phyloP scores from a whole-genome alignment of 257 asterid genomes.

The Plantago ovata region DNA sequence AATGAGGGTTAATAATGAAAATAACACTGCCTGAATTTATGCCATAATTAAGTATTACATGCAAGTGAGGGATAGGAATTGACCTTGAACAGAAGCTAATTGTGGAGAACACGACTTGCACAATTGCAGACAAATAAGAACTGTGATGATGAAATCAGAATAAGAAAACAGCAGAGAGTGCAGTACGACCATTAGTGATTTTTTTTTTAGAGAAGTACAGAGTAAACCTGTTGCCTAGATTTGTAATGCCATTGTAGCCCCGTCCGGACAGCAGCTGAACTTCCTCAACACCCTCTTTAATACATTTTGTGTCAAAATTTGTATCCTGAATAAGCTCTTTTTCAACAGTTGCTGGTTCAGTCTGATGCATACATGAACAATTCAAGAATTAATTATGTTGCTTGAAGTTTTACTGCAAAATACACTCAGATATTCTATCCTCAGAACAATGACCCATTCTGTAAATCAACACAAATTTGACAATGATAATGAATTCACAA shows the following conservation, averaged over 20 bases:
- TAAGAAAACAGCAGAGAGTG: not conserved
- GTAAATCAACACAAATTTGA: too few relatives aligned
- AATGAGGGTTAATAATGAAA: slow-evolving; percentile 4
- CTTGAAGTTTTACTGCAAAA: not conserved
- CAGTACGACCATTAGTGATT: slow-evolving; percentile 4
- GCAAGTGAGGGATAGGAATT: slow-evolving; percentile 25
- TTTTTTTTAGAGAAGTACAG: not conserved
- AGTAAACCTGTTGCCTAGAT: slow-evolving; percentile 96
- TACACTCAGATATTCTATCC: not conserved
- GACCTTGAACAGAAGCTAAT: slow-evolving; percentile 74
- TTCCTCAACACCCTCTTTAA: slow-evolving; percentile 98
- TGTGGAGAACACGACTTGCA: slow-evolving; percentile 90
- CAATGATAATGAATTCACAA: too few relatives aligned
- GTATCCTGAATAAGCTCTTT: slow-evolving; percentile 92
- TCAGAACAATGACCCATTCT: too few relatives aligned
- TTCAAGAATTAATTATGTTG: not conserved
- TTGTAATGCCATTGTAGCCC: slow-evolving; percentile 90
- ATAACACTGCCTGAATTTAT: slow-evolving; percentile 1
- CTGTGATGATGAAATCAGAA: slow-evolving; percentile 41
- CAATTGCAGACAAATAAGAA: slow-evolving; percentile 94
- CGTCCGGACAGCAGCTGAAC: slow-evolving; percentile 86
- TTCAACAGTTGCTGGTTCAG: slow-evolving; percentile 98
- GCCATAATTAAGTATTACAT: slow-evolving; percentile 11
- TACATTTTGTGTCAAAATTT: slow-evolving; percentile 78
- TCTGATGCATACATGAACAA: slow-evolving; percentile 40